These are phyloP conservation scores for Secale cereale DNA, from an alignment of 176 grass and related monocot genomes.

Conservation along the genomic window DNA sequence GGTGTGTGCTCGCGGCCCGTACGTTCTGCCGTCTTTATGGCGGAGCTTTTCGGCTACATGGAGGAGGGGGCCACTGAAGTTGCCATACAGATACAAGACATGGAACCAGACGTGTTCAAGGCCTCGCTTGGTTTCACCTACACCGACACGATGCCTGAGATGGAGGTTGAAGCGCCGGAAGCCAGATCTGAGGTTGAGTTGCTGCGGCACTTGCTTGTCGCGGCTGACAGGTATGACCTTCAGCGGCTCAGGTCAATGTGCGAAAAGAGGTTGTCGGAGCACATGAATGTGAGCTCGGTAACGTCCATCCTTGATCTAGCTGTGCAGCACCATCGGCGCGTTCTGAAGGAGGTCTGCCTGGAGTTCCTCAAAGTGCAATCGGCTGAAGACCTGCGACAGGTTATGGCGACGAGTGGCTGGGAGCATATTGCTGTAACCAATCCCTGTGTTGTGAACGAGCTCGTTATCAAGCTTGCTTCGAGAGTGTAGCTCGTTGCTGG, in stretches of 20 bases:
- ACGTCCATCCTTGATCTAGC: no score
- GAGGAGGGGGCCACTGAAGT: background rate
- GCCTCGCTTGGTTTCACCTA: background rate
- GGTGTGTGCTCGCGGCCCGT: no score
- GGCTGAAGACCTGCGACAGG: no score
- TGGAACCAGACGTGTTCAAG: constrained; percentile 30
- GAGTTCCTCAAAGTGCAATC: no score
- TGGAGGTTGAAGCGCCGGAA: background rate
- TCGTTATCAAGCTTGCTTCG: no score
- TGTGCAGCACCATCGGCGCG: no score
- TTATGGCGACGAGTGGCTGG: no score
- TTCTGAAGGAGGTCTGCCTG: no score
- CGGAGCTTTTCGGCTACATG: no score
- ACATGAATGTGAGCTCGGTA: background rate
- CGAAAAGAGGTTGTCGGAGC: background rate
- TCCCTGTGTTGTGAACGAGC: no score
- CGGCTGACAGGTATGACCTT: constrained; percentile 31
- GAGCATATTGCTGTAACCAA: no score
- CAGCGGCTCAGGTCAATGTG: constrained; percentile 4
- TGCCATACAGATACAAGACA: constrained; percentile 28
- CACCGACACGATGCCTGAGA: background rate
- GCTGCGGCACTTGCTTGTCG: constrained; percentile 15
- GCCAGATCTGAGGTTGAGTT: background rate
- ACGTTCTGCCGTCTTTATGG: no score
- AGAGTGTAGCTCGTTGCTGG: background rate